Evolutionary conservation across 2,329 filamentous ascomycete species (phyloP), one percentile per base, ranked within the genome.

Genomic region (Phialophora tarda): DNA sequence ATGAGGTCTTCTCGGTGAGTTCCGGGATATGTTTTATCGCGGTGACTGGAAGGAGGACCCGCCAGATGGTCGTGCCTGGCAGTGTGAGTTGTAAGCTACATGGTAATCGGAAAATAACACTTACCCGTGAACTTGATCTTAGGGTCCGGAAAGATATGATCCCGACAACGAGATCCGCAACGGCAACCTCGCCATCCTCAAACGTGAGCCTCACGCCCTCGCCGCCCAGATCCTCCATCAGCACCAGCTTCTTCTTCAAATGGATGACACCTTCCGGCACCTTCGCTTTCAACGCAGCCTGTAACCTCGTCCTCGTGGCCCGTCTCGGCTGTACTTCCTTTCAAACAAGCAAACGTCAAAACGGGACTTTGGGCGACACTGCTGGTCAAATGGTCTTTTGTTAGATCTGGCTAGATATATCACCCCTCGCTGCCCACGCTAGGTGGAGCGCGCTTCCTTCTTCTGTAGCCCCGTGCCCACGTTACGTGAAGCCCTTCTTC

Each of bases 261-360:
- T 80, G 77, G 38, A 86, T 78, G 0, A 77, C 75, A 0, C 78
- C 80, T 3, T 76, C 72, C 2, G 81, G 78, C 0, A 86, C 78
- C n/a, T 80, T 77, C 0, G 79, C 75, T 2, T 84, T 74, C 0
- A 87, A 77, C 0, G 83, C 81, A 1, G 78, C 77, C 69, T 87
- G 85, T 2, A 86, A 74, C 54, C 74, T 75, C 2, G 77, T 79
- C 59, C 74, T 71, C 8, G 75, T 73, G 17, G 77, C 76, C 28
- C 77, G 71, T 55, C 74, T 67, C 24, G 73, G 53, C 11, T 69
- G n/a, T n/a, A n/a, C n/a, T n/a, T n/a, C n/a, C n/a, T n/a, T n/a
- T n/a, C n/a, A n/a, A n/a, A n/a, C 32, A 34, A 12, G 32, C 32
- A 8, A 34, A 34, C 32, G 11, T 34, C 2, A 11, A 12, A 34